Conservation (phyloP, 345 rosid genomes). For the Ricinus communis region DNA sequence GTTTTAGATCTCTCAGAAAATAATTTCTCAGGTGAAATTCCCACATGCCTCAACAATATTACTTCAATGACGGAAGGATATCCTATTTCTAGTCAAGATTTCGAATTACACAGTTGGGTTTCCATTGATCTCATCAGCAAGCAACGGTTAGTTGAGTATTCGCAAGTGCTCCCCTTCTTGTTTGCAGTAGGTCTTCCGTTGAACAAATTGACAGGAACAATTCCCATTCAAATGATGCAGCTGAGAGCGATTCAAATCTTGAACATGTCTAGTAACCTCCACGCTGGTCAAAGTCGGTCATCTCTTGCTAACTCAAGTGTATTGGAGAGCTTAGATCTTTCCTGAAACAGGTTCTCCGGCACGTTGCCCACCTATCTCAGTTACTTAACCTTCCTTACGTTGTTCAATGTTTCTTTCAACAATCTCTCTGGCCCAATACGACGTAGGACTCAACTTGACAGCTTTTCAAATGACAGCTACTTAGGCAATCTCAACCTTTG, state of each 20-base stretch:
- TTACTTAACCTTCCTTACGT: rapidly evolving
- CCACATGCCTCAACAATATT: slow-evolving; percentile 14
- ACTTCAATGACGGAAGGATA: neutral
- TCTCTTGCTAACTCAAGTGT: rapidly evolving
- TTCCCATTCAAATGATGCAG: slow-evolving; percentile 10
- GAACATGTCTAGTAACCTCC: slow-evolving; percentile 21
- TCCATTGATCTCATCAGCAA: neutral
- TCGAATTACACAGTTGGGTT: neutral
- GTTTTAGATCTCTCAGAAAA: slow-evolving; percentile 13
- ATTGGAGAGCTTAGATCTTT: slow-evolving; percentile 1
- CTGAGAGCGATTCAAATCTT: rapidly evolving
- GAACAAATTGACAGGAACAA: slow-evolving; percentile 19
- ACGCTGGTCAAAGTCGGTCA: slow-evolving; percentile 10
- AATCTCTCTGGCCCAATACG: slow-evolving; percentile 21
- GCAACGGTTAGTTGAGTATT: too few species aligned
- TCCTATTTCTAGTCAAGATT: neutral
- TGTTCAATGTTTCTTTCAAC: slow-evolving; percentile 15
- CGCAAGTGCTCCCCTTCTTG: neutral
- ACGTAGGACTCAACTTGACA: neutral
- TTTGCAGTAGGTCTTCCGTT: slow-evolving; percentile 8
- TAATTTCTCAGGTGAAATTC: slow-evolving; percentile 20
- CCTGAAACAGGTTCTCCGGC: slow-evolving; percentile 14
- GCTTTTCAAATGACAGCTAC: neutral
- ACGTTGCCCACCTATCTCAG: neutral
- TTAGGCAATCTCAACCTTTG: neutral